Percentiles rank a stretch among this genome's conserved stretches.
phyloP scores from a whole-genome alignment of 2,329 filamentous ascomycete species.

The Fusarium mexicanum region DNA sequence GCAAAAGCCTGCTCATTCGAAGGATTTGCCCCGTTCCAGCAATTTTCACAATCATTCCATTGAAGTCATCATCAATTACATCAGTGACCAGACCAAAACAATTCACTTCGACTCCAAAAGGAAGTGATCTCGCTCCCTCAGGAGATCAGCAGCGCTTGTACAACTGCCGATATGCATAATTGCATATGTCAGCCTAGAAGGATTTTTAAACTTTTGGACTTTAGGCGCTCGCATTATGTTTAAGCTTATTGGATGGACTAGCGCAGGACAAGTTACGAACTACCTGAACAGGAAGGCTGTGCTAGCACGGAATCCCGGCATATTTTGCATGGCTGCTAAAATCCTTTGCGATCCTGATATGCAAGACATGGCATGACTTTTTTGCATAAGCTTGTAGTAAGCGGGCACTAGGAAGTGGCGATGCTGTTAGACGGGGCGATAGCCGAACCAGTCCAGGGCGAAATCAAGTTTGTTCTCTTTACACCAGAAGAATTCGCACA shows the following conservation, averaged over 20 bases:
- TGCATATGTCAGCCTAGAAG: background rate
- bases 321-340: background rate
- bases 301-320: background rate
- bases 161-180: background rate
- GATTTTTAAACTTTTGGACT: background rate
- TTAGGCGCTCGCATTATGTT: background rate
- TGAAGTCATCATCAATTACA: background rate
- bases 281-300: background rate
- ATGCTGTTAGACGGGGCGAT: background rate
- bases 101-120: background rate
- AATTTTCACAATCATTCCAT: background rate
- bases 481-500: accelerated
- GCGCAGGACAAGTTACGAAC: background rate
- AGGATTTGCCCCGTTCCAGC: accelerated
- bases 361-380: background rate
- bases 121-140: background rate
- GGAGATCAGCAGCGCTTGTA: background rate
- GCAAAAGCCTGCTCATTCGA: background rate
- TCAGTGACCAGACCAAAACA: background rate
- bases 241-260: background rate
- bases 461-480: background rate
- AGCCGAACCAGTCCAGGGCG: accelerated
- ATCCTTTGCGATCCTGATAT: background rate
- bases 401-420: background rate
- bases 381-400: accelerated